Conservation (phyloP, 805 yeast species). For the Nematodospora valgi region DNA sequence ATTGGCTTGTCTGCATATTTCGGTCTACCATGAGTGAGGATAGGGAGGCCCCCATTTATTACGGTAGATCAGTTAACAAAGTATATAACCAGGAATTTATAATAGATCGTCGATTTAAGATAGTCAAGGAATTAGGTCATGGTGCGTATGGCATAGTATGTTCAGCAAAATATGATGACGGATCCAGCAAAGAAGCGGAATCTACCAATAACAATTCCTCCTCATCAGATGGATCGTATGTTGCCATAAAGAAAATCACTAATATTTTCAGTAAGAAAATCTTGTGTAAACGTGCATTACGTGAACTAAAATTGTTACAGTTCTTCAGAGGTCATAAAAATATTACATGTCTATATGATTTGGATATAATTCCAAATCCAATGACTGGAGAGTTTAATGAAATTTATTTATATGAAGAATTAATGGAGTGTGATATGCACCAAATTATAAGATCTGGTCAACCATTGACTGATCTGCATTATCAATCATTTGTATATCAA, state of each 20-base stretch:
- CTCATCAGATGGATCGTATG: slow-evolving; percentile 39
- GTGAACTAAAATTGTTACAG: slow-evolving; percentile 85
- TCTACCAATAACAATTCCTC: slow-evolving; percentile 9
- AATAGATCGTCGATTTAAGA: slow-evolving; percentile 82
- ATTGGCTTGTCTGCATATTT: too few species aligned
- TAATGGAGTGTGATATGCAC: slow-evolving; percentile 99
- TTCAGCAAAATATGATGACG: slow-evolving; percentile 85
- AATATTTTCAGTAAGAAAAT: slow-evolving; percentile 90
- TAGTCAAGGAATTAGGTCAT: slow-evolving; percentile 92
- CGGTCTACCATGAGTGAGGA: too few species aligned
- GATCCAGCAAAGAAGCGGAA: slow-evolving; percentile 18
- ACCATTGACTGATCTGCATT: slow-evolving; percentile 90
- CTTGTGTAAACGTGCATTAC: slow-evolving; percentile 83
- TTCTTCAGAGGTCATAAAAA: slow-evolving; percentile 96
- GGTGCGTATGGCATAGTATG: slow-evolving; percentile 98
- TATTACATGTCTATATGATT: slow-evolving; percentile 90
- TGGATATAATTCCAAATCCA: slow-evolving; percentile 80
- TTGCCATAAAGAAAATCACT: slow-evolving; percentile 95
- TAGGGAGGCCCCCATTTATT: too few species aligned
- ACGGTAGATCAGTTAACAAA: slow-evolving; percentile 35
- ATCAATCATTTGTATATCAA: slow-evolving; percentile 90
- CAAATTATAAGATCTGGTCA: slow-evolving; percentile 94
- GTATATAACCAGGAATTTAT: slow-evolving; percentile 82
- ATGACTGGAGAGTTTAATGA: slow-evolving; percentile 74
- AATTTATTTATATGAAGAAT: slow-evolving; percentile 87